Evolutionary conservation across 1,284 basidiomycete genomes (phyloP).

Genomic region (Schizophyllum commune): DNA sequence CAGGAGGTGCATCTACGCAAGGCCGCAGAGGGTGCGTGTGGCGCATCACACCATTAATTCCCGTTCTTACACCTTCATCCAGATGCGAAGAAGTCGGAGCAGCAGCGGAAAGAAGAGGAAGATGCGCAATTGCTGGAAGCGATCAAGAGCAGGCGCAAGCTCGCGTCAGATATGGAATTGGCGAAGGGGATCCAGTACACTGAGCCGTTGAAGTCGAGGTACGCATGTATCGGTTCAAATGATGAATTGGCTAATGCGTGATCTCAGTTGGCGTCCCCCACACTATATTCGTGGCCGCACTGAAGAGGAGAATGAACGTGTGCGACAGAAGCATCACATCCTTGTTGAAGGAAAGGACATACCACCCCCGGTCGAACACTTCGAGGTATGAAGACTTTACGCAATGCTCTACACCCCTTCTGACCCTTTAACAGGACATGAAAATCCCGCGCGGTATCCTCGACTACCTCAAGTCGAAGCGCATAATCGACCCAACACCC

Average conservation of each 20-base stretch:
- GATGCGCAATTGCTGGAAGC: constrained; percentile 90
- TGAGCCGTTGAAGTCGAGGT: constrained; percentile 81
- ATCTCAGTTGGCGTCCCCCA: constrained; percentile 79
- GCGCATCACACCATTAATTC: neutral
- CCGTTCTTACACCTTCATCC: constrained; percentile 6
- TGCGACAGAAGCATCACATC: constrained; percentile 91
- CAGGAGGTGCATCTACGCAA: constrained; percentile 85
- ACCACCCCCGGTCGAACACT: constrained; percentile 92
- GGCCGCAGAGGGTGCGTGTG: constrained; percentile 66
- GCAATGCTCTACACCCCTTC: constrained; percentile 5
- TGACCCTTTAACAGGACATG: constrained; percentile 70
- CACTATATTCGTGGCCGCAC: constrained; percentile 70
- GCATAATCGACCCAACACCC: constrained; percentile 85
- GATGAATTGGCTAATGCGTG: neutral
- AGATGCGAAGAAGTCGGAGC: constrained; percentile 84
- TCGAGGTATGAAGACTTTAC: constrained; percentile 49
- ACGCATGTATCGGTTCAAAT: constrained; percentile 16
- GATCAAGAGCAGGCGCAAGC: constrained; percentile 84
- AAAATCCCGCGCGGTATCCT: constrained; percentile 87
- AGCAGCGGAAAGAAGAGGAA: constrained; percentile 79
- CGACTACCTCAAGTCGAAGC: constrained; percentile 75
- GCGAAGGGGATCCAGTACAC: constrained; percentile 91
- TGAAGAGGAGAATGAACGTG: constrained; percentile 60
- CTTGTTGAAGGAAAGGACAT: constrained; percentile 86
- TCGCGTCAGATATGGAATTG: constrained; percentile 88